These are phyloP conservation scores for Rhizophlyctis rosea DNA, from an alignment of 192 early-diverging fungal species.

Conservation along the genomic window DNA sequence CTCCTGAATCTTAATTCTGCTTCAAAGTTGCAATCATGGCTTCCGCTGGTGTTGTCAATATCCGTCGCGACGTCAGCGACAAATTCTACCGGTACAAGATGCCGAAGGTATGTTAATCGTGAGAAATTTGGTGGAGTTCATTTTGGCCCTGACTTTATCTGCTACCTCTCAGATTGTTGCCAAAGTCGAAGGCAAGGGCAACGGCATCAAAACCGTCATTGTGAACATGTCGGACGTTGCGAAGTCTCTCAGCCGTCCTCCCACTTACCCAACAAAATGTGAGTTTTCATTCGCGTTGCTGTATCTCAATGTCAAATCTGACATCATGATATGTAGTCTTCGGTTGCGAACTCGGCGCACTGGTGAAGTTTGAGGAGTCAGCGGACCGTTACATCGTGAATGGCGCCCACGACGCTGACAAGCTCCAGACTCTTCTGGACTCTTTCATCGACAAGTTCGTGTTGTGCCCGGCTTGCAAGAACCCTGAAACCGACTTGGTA, in stretches of 20 bases:
- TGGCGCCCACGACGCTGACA: slow-evolving; percentile 85
- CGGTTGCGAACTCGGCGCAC: slow-evolving; percentile 94
- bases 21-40: not conserved
- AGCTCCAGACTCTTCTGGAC: slow-evolving; percentile 81
- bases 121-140: no score
- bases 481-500: slow-evolving; percentile 96
- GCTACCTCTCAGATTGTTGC: slow-evolving; percentile 39
- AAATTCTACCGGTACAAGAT: slow-evolving; percentile 99
- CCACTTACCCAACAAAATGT: slow-evolving; percentile 65
- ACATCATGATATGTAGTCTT: slow-evolving; percentile 63
- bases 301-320: not conserved
- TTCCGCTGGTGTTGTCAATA: slow-evolving; percentile 71
- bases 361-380: slow-evolving; percentile 85
- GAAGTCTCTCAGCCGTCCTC: slow-evolving; percentile 81
- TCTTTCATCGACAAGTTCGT: slow-evolving; percentile 94
- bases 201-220: slow-evolving; percentile 98
- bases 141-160: no score
- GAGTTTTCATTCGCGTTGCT: not conserved
- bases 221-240: slow-evolving; percentile 96
- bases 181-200: slow-evolving; percentile 96
- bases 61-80: slow-evolving; percentile 86
- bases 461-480: slow-evolving; percentile 85
- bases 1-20: not conserved
- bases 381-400: slow-evolving; percentile 93
- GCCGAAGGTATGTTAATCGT: slow-evolving; percentile 64